Evolutionary conservation across 176 grass and related monocot species (phyloP).

Genomic region (Musa troglodytarum): DNA sequence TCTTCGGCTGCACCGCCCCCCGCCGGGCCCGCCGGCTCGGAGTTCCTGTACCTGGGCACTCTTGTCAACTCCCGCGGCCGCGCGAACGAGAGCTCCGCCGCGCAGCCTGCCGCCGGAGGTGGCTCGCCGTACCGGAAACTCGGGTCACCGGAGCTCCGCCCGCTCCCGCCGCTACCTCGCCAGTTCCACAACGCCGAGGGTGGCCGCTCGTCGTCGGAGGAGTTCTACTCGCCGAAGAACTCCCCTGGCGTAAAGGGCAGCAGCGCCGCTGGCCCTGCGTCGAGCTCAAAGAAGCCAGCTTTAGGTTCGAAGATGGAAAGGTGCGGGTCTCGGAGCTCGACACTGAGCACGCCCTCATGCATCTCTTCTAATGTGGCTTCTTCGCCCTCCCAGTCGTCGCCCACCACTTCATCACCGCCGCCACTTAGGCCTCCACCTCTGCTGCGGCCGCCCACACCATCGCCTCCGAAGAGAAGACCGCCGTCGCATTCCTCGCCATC

Average conservation of each 20-base stretch:
- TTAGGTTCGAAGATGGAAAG: slow-evolving; percentile 1
- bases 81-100: slow-evolving; percentile 1
- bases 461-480: slow-evolving; percentile 22
- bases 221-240: slow-evolving; percentile 3
- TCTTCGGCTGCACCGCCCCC: background rate
- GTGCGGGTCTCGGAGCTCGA: slow-evolving; percentile 20
- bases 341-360: slow-evolving; percentile 16
- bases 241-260: background rate
- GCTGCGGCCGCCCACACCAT: slow-evolving; percentile 19
- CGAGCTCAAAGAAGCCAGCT: slow-evolving; percentile 5
- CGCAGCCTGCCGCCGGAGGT: background rate
- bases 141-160: slow-evolving; percentile 34
- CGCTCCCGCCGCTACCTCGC: slow-evolving; percentile 31
- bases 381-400: slow-evolving; percentile 5
- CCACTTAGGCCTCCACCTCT: slow-evolving; percentile 10
- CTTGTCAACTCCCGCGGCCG: slow-evolving; percentile 28
- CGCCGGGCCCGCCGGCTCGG: slow-evolving; percentile 8
- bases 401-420: slow-evolving; percentile 6
- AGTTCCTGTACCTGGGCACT: slow-evolving; percentile 40
- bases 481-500: background rate
- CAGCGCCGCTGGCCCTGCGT: background rate
- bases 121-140: slow-evolving; percentile 5
- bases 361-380: slow-evolving; percentile 8
- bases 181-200: slow-evolving; percentile 26
- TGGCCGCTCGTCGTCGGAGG: background rate